phyloP scores from a whole-genome alignment of 148 eudicot genomes.

The Limonium bicolor region DNA sequence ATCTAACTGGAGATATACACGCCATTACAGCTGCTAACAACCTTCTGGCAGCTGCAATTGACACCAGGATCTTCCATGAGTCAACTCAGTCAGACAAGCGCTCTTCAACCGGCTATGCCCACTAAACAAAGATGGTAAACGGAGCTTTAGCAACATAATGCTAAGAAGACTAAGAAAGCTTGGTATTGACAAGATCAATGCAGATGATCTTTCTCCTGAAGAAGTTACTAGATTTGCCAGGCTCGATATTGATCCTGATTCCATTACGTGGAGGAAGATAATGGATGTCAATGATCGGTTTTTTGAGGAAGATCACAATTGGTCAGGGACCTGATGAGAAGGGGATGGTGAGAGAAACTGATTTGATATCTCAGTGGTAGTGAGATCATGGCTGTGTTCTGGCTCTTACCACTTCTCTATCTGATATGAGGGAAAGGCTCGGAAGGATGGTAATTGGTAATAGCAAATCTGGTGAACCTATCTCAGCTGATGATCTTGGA shows the following conservation, averaged over 20 bases:
- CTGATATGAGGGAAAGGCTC: slow-evolving; percentile 93
- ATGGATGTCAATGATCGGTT: slow-evolving; percentile 98
- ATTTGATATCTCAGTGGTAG: slow-evolving; percentile 98
- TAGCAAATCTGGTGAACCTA: slow-evolving; percentile 81
- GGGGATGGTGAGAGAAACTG: slow-evolving; percentile 96
- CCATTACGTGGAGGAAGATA: slow-evolving; percentile 93
- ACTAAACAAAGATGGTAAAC: slow-evolving; percentile 69
- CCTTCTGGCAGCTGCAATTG: slow-evolving; percentile 98
- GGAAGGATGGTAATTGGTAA: slow-evolving; percentile 97
- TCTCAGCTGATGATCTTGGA: slow-evolving; percentile 96
- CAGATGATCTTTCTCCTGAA: slow-evolving; percentile 76
- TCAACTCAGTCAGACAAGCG: slow-evolving; percentile 84
- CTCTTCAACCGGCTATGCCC: slow-evolving; percentile 85
- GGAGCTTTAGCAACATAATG: slow-evolving; percentile 73
- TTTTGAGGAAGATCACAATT: slow-evolving; percentile 71
- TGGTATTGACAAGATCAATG: slow-evolving; percentile 68
- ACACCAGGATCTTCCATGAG: slow-evolving; percentile 89
- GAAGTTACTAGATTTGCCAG: slow-evolving; percentile 81
- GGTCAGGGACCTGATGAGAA: slow-evolving; percentile 99
- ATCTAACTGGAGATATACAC: slow-evolving; percentile 93
- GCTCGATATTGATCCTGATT: slow-evolving; percentile 85
- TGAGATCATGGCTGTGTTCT: slow-evolving; percentile 99
- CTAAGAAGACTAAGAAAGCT: slow-evolving; percentile 79
- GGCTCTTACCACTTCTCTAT: slow-evolving; percentile 84
- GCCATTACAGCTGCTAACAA: slow-evolving; percentile 98